Evolutionary conservation across 176 grass and related monocot species (phyloP), one percentile per base, ranked within the genome.

Genomic region (Tillandsia leiboldiana): DNA sequence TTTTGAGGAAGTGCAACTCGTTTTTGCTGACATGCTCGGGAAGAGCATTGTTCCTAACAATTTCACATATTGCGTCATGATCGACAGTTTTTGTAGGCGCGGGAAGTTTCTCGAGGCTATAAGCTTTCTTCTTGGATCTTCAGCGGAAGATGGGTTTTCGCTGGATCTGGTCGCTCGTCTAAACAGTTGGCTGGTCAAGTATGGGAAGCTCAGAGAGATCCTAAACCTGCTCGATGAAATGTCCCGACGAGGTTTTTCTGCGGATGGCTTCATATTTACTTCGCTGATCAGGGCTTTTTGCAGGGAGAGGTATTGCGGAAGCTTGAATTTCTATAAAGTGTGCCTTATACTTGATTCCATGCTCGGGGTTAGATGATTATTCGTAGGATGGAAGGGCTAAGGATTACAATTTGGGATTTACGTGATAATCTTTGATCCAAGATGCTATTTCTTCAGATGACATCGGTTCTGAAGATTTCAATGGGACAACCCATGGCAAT

Each of bases 61-160:
- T 28, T 96, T 91, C 52, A 96, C 87, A 2, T 78, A 67, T 11
- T 13, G 67, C 57, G 67, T 83, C 47, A 10, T 88, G 77, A 87
- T 91, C 64, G 87, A 88, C 68, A 76, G 76, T 73, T 78, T 81
- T 11, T 96, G 91, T 63, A 78, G 77, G 77, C 26, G 81, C 13
- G 48, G 5, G 12, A 70, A 72, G 0, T 91, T 83, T 73, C 5
- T 59, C 17, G 10, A 56, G 59, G 77, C 85, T 75, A 72, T 73
- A 49, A 51, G 73, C 10, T 75, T 75, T 72, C 23, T 85, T 73
- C 49, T 81, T 85, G 71, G 17, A n/a, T 72, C 11, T 53, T 72
- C 54, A 7, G 18, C 9, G 63, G 12, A 52, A 53, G 51, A 53
- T 51, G 76, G 76, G n/a, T 56, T 78, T 48, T 77, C 69, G 20